Percentiles rank a stretch among this genome's conserved stretches.
Conservation (phyloP, 768 basidiomycete species). For the Boletus rubescentipes region DNA sequence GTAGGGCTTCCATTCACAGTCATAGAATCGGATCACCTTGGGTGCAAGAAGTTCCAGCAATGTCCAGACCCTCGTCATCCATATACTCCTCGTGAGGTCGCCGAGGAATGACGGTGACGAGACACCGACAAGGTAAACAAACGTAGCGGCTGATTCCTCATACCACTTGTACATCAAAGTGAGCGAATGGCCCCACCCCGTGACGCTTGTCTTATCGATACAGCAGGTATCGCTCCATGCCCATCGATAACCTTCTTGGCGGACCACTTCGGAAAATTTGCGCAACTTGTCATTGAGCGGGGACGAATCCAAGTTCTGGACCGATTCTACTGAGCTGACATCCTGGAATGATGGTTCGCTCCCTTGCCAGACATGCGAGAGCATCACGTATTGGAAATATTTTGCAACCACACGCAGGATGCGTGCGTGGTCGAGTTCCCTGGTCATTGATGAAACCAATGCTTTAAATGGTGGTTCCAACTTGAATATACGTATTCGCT, state of each 20-base stretch:
- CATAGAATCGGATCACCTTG: neutral
- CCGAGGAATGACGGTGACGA: too few relatives aligned
- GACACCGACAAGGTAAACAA: neutral
- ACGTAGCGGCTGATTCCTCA: constrained; percentile 2
- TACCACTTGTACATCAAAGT: constrained; percentile 11
- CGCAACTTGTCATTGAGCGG: neutral
- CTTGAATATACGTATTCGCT: neutral
- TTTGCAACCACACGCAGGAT: neutral
- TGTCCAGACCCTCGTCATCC: constrained; percentile 1
- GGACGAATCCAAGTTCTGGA: neutral
- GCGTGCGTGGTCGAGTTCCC: neutral
- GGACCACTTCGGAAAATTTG: neutral
- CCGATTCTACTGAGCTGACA: neutral
- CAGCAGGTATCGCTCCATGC: constrained; percentile 5
- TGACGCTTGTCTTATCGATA: neutral
- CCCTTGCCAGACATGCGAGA: neutral
- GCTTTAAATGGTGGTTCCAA: neutral
- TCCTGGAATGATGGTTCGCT: neutral
- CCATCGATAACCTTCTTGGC: neutral
- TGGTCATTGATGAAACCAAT: neutral
- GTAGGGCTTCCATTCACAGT: too few relatives aligned
- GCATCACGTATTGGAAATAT: constrained; percentile 3
- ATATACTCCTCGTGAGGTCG: too few relatives aligned
- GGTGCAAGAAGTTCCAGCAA: constrained; percentile 11
- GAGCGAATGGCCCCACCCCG: neutral